Evolutionary conservation across 2,329 filamentous ascomycete genomes (phyloP).

Genomic region (Trichophyton mentagrophytes): DNA sequence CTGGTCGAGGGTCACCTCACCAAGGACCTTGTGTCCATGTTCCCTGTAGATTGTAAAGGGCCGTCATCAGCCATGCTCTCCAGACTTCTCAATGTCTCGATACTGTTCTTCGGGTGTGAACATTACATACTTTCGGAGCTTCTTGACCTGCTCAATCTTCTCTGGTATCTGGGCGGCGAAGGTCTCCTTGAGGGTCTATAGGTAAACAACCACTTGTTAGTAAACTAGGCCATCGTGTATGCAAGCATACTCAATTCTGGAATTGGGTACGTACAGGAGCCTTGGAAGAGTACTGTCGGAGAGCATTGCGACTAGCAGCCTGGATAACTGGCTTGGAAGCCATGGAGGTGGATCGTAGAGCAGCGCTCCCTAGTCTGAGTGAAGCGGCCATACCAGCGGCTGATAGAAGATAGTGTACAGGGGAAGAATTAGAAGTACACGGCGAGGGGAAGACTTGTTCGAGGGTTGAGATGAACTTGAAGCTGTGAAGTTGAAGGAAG

Average conservation of each 20-base stretch:
- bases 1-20: conserved; percentile 97
- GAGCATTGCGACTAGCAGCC: conserved; percentile 62
- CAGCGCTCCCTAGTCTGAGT: conserved; percentile 66
- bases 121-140: conserved; percentile 71
- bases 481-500: not conserved
- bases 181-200: conserved; percentile 89
- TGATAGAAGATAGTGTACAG: conserved; percentile 13
- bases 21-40: conserved; percentile 85
- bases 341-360: conserved; percentile 61
- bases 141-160: conserved; percentile 99
- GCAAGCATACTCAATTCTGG: conserved; percentile 8
- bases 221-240: conserved; percentile 7
- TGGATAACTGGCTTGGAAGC: conserved; percentile 56
- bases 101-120: not conserved
- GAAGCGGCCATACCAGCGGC: conserved; percentile 57
- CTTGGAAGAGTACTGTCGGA: conserved; percentile 89
- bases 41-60: conserved; percentile 47
- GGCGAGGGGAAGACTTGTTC: conserved; percentile 1
- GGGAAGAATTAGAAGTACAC: conserved; percentile 5
- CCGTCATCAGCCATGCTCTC: not conserved
- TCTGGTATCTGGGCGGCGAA: conserved; percentile 91
- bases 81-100: not conserved
- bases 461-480: not conserved
- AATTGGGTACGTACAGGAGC: conserved; percentile 51
- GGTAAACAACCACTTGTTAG: conserved; percentile 13